Base-by-base conservation (phyloP, 179 eudicot species). In the Spinacia oleracea region DNA sequence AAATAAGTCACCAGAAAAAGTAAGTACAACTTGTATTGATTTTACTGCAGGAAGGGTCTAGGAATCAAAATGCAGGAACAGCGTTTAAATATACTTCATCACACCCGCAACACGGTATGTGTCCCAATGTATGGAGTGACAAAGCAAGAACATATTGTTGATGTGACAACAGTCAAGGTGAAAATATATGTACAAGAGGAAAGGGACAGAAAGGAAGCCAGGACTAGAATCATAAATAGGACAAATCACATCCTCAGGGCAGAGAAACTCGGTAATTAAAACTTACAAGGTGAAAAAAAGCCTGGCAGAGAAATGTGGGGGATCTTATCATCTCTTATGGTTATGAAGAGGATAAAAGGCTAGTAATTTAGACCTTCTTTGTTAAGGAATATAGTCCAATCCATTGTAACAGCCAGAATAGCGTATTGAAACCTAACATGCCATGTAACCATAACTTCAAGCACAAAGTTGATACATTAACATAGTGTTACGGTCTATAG, bases 381-480 rank as follows among this genome's bases (percentile, higher is more conserved):
- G 6, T 23, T 12, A 40, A 25, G 46, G 1, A 58, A 25, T 21
- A 34, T 25, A 59, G 11, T 40, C 7, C 50, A 67, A 23, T 25
- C 53, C 4, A 38, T 38, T 38, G 0, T 27, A 56, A 65, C 31
- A n/a, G 38, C 38, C 11, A 6, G 32, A 21, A 15, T 35, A 73
- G 21, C 45, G 5, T 43, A 71, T 6, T 65, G n/a, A 40, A 66
- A 65, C 18, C 15, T 63, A 6, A 53, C 43, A 80, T 25, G 81
- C 42, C 12, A 48, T 25, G 38, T 20, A 34, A 35, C 62, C 23
- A 73, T 18, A 68, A 38, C n/a, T 31, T 72, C 43, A 79, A 58
- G 38, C 59, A 42, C 21, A 70, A 60, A 56, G 67, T 51, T 38
- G 29, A 38, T 32, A 32, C 48, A 72, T 62, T 16, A 48, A 29